Evolutionary conservation across 2,329 filamentous ascomycete genomes (phyloP), one percentile per base, ranked within the genome.

Genomic region (Fusarium succisae): DNA sequence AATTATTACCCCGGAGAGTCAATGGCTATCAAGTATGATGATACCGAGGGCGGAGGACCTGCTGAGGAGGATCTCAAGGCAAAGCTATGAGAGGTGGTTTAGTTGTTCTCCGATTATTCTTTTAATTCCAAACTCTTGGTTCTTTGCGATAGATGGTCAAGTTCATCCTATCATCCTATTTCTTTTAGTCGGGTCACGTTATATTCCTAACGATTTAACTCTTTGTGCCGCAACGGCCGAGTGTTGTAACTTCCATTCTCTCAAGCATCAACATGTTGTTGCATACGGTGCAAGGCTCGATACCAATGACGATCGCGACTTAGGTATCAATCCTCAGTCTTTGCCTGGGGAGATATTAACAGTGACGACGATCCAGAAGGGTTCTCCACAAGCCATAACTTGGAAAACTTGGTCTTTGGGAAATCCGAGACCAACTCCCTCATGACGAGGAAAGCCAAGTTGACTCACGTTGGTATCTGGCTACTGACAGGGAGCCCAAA

Each of bases 1-100:
- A 70, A 72, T 18, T 75, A 75, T 20, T 73, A 28, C 22, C 72
- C 70, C 8, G 70, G 70, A 6, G 20, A 66, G 37, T 76, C 41
- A 53, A 69, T 74, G 55, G 15, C 62, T 20, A 61, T 73, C 50
- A 54, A 66, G 9, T 61, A 48, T 17, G 70, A 75, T 32, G 70
- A 75, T 37, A 47, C 12, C 1, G 45, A 30, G 9, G 28, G 26
- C 11, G 30, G 22, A 26, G n/a, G 41, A 3, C 15, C 39, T 45
- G n/a, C 54, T 9, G 17, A 39, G 12, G 54, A 37, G 32, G 44
- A 47, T 3, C 44, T 18, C 44, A 37, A 22, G n/a, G 37, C 28
- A 15, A 48, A 28, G 13, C 26, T 48, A 2, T 38, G 5, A 38
- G 32, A 35, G 32, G 32, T 35, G 32, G 14, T 15, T 35, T 35